phyloP scores from a whole-genome alignment of 2,329 filamentous ascomycete species.

The Drechslerella dactyloides region DNA sequence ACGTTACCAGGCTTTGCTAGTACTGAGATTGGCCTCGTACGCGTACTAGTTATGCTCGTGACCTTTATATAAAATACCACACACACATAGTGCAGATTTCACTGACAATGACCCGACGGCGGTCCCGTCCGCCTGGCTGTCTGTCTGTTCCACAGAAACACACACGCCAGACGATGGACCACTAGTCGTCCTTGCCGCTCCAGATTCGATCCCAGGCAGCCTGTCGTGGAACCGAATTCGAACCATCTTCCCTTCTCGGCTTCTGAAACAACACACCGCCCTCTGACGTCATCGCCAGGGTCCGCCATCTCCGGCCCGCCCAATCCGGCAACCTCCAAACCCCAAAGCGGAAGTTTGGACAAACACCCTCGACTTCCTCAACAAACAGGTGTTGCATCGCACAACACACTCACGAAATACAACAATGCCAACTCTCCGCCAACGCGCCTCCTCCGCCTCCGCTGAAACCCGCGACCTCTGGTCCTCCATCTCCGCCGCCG shows the following conservation, averaged over 20 bases:
- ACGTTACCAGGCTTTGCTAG: too few relatives aligned
- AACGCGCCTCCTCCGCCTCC: slow-evolving; percentile 51
- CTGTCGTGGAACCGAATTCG: neutral
- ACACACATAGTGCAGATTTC: too few relatives aligned
- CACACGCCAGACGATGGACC: too few relatives aligned
- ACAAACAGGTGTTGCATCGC: neutral
- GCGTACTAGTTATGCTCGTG: too few relatives aligned
- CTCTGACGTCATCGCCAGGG: neutral
- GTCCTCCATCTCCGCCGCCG: slow-evolving; percentile 42
- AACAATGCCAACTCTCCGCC: slow-evolving; percentile 53
- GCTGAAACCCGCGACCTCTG: slow-evolving; percentile 51
- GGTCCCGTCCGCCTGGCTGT: too few relatives aligned
- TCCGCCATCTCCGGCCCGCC: neutral
- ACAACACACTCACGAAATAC: slow-evolving; percentile 2
- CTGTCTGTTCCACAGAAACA: too few relatives aligned
- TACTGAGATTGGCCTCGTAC: too few relatives aligned
- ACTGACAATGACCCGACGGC: too few relatives aligned
- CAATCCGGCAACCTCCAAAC: neutral
- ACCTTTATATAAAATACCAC: too few relatives aligned
- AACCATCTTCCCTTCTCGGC: neutral
- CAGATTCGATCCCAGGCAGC: too few relatives aligned
- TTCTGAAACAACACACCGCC: slow-evolving; percentile 1
- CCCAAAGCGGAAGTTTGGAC: neutral
- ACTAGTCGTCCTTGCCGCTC: too few relatives aligned
- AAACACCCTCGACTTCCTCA: neutral